These are phyloP conservation scores for Linnemannia zychae DNA, from an alignment of 192 early-diverging fungal species.

Conservation along the genomic window DNA sequence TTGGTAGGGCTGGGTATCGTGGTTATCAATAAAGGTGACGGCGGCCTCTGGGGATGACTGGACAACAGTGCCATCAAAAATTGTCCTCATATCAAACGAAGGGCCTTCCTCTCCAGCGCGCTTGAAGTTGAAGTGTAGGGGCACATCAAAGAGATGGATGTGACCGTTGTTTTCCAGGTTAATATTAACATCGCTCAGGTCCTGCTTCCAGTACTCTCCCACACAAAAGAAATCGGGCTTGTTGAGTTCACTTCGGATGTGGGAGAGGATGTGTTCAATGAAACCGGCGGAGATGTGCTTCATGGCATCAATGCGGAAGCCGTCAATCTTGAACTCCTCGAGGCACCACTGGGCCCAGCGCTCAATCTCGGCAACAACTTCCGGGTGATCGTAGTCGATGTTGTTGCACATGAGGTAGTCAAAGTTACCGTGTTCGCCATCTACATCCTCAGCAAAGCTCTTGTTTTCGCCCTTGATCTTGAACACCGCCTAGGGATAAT, in stretches of 20 bases:
- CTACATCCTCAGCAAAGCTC: slow-evolving; percentile 63
- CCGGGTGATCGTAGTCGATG: slow-evolving; percentile 49
- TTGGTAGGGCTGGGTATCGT: slow-evolving; percentile 58
- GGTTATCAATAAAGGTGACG: slow-evolving; percentile 46
- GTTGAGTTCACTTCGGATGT: slow-evolving; percentile 18
- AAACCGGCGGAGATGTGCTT: slow-evolving; percentile 39
- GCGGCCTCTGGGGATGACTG: slow-evolving; percentile 15
- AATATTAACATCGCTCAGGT: slow-evolving; percentile 16
- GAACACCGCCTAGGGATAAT: slow-evolving; percentile 47
- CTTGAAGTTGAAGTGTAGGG: slow-evolving; percentile 35
- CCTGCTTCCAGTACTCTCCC: slow-evolving; percentile 46
- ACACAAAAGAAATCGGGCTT: slow-evolving; percentile 34
- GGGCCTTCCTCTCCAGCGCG: slow-evolving; percentile 22
- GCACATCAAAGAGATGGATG: slow-evolving; percentile 43
- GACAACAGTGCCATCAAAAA: slow-evolving; percentile 42
- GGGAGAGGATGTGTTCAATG: slow-evolving; percentile 25
- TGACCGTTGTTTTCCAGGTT: slow-evolving; percentile 18
- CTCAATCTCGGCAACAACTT: slow-evolving; percentile 40
- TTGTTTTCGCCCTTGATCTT: slow-evolving; percentile 61
- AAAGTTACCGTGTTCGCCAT: slow-evolving; percentile 63
- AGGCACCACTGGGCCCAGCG: slow-evolving; percentile 37
- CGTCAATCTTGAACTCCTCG: slow-evolving; percentile 32
- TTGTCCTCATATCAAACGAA: slow-evolving; percentile 31
- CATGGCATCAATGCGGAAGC: slow-evolving; percentile 39
- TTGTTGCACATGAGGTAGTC: slow-evolving; percentile 64